Percentiles rank a stretch among this genome's conserved stretches.
Evolutionary conservation across 208 protist genomes (phyloP).

Genomic region (Herpetomonas samuelpessoai): DNA sequence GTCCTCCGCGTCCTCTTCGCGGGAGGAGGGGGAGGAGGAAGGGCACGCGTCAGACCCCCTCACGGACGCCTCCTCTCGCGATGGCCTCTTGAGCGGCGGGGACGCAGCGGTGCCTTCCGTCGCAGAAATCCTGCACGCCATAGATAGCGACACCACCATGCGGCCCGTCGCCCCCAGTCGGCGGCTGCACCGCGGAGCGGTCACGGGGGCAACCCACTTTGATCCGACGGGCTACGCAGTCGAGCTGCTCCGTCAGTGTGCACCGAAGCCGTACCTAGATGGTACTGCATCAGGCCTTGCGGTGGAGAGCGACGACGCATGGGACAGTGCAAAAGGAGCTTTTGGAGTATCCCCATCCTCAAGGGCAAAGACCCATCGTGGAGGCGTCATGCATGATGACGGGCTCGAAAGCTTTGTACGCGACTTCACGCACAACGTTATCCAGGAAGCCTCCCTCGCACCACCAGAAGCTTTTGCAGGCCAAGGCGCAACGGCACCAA

Average conservation of each 20-base stretch:
- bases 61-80: not conserved
- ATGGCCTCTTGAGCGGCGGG: not conserved
- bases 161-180: not conserved
- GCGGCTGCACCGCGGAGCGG: not conserved
- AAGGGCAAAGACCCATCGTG: slow-evolving; percentile 5
- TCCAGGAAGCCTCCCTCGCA: not conserved
- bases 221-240: slow-evolving; percentile 20
- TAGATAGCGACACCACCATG: not conserved
- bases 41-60: no score
- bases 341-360: not conserved
- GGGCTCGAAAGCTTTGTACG: not conserved
- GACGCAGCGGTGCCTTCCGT: not conserved
- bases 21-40: no score
- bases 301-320: slow-evolving; percentile 6
- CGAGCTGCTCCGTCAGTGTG: slow-evolving; percentile 6
- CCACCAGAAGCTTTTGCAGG: not conserved
- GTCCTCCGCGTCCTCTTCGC: no score
- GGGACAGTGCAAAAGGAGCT: not conserved
- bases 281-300: no score
- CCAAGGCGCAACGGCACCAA: not conserved
- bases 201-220: not conserved
- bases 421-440: not conserved
- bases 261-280: not conserved
- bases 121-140: slow-evolving; percentile 3
- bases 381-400: not conserved